Evolutionary conservation across 2,329 filamentous ascomycete species (phyloP).

Genomic region (Ophiognomonia clavigignenti-juglandacearum): DNA sequence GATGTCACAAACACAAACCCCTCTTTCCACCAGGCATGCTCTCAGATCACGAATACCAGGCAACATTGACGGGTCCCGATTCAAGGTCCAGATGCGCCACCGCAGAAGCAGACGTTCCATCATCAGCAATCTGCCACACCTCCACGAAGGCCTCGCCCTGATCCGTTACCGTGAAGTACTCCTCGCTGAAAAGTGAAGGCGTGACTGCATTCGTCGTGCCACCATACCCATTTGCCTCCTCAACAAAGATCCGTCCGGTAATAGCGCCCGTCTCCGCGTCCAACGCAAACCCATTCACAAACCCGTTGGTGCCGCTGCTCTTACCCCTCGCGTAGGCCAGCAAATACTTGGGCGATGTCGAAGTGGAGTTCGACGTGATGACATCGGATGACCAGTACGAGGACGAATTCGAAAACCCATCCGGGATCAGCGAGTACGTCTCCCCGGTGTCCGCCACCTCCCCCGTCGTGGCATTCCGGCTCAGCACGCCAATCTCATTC

Average conservation of each 20-base stretch:
- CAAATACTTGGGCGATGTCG: constrained; percentile 17
- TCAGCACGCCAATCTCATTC: constrained; percentile 22
- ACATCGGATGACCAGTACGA: constrained; percentile 22
- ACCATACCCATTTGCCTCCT: constrained; percentile 27
- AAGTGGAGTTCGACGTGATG: constrained; percentile 1
- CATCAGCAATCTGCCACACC: constrained; percentile 26
- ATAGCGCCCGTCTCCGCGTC: constrained; percentile 23
- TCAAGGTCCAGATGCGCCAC: constrained; percentile 5
- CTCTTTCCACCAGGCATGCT: background rate
- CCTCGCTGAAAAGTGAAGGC: constrained; percentile 27
- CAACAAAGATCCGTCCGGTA: constrained; percentile 24
- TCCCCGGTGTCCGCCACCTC: constrained; percentile 12
- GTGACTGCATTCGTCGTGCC: constrained; percentile 30
- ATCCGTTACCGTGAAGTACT: constrained; percentile 28
- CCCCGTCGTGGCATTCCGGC: constrained; percentile 19
- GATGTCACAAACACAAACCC: too few relatives aligned
- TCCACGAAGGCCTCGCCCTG: constrained; percentile 29
- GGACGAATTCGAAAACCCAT: constrained; percentile 17
- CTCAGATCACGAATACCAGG: constrained; percentile 1
- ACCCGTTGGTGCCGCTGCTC: constrained; percentile 21
- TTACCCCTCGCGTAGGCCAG: constrained; percentile 18
- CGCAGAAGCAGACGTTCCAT: constrained; percentile 5
- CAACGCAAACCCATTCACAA: constrained; percentile 29
- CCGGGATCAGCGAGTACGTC: constrained; percentile 16
- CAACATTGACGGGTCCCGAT: background rate